Percentiles rank a stretch among this genome's conserved stretches.
These are phyloP conservation scores for Boletus subluridellus DNA, from an alignment of 1,284 basidiomycete species.

Conservation along the genomic window DNA sequence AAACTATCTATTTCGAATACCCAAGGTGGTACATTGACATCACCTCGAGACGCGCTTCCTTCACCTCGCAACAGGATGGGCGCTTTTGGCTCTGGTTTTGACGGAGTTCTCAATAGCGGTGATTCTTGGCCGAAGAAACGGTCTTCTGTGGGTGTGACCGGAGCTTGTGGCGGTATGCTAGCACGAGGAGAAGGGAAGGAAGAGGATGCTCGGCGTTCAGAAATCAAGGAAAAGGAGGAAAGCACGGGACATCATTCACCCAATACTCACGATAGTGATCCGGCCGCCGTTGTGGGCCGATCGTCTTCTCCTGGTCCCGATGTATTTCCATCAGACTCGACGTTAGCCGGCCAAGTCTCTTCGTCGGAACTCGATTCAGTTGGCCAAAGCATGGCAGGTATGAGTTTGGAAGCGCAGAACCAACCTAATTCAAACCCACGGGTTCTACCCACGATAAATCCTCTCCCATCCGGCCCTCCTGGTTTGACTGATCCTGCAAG, in stretches of 20 bases:
- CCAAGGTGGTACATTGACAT: slow-evolving; percentile 46
- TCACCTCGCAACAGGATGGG: slow-evolving; percentile 67
- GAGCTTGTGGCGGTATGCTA: slow-evolving; percentile 33
- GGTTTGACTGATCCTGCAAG: slow-evolving; percentile 58
- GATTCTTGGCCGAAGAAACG: slow-evolving; percentile 68
- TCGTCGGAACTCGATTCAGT: slow-evolving; percentile 8
- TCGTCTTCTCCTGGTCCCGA: slow-evolving; percentile 11
- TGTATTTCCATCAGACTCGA: slow-evolving; percentile 8
- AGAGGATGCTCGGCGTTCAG: slow-evolving; percentile 40
- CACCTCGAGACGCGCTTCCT: slow-evolving; percentile 59
- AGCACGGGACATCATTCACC: slow-evolving; percentile 30
- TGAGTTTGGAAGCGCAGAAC: slow-evolving; percentile 20
- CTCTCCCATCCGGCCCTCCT: slow-evolving; percentile 36
- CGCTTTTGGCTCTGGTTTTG: slow-evolving; percentile 53
- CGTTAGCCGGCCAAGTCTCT: slow-evolving; percentile 9
- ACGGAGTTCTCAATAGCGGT: slow-evolving; percentile 63
- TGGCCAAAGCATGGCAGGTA: slow-evolving; percentile 10
- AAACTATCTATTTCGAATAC: slow-evolving; percentile 68
- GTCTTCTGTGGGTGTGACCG: slow-evolving; percentile 49
- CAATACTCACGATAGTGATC: slow-evolving; percentile 8
- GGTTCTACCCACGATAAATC: slow-evolving; percentile 16
- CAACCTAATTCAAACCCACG: slow-evolving; percentile 6
- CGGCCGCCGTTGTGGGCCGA: slow-evolving; percentile 9
- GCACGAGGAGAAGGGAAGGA: slow-evolving; percentile 42
- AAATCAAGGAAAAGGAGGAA: slow-evolving; percentile 61